Conservation (phyloP, 306 rosid species). For the Sesbania bispinosa region DNA sequence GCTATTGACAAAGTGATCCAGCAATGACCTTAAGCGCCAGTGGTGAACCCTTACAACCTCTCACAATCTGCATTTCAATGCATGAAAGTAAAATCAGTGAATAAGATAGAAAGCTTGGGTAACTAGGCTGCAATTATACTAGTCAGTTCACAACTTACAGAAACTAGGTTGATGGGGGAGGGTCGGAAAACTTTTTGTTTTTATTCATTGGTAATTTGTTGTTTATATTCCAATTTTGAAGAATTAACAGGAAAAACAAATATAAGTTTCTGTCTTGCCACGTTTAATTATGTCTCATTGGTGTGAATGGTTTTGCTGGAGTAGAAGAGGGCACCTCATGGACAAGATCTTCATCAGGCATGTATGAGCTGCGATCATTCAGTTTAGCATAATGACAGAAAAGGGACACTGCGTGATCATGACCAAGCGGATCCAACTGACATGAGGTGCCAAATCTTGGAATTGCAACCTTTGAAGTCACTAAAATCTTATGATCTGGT, state of each 20-base stretch:
- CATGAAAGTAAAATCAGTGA: conserved; percentile 10
- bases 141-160: not conserved
- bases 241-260: too few species aligned
- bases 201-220: not conserved
- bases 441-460: conserved; percentile 26
- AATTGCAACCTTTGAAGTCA: conserved; percentile 53
- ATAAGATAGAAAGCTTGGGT: not conserved
- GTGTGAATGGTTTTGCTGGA: not conserved
- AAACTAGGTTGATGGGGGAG: not conserved
- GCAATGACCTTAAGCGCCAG: conserved; percentile 50
- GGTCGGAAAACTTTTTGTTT: too few species aligned
- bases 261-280: not conserved
- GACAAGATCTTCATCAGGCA: conserved; percentile 30
- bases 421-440: conserved; percentile 32
- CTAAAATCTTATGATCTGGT: conserved; percentile 50
- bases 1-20: conserved; percentile 33
- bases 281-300: not conserved
- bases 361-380: not conserved
- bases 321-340: conserved; percentile 29
- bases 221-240: too few species aligned
- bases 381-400: conserved; percentile 37
- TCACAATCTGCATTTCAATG: conserved; percentile 47
- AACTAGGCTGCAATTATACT: not conserved
- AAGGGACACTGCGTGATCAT: conserved; percentile 39
- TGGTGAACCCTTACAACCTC: conserved; percentile 49